Evolutionary conservation across 163 green algal species (phyloP), one percentile per base, ranked within the genome.

Genomic region (Scenedesmus sp.): DNA sequence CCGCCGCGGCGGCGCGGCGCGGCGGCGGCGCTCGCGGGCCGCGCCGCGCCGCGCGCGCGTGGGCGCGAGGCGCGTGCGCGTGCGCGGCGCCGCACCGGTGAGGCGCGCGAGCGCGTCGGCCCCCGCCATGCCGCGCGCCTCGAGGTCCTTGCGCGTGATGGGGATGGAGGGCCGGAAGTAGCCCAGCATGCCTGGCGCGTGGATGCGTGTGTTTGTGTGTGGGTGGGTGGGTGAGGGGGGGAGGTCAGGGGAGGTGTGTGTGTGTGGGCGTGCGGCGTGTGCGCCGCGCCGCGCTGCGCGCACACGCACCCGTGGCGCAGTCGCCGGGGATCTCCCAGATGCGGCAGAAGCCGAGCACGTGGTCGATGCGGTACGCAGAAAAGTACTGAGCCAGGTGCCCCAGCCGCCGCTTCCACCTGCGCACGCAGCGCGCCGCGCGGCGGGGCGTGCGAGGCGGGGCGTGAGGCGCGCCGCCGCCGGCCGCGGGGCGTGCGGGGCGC

Each of bases 281-380:
- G 18, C 50, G 11, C 50, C 24, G 18, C 50, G 20, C 17, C 7
- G 20, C 17, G 64, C 45, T 7, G 29, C 31, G 29, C 28, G 17
- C 17, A 60, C 26, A n/a, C 24, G 18, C 50, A 86, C 89, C 91
- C 31, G 85, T 93, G 36, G 70, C 78, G 75, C 86, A 91, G 67
- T 94, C 84, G 0, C 86, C 91, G 0, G 95, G 95, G n/a, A 97
- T 89, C 89, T 97, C 93, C 93, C 93, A 98, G 64, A 98, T 97
- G 58, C 93, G 81, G 86, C 97, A 98, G 85, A 98, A 98, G 29
- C 93, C 94, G 20, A 98, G 86, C 54, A 98, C 91, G 84, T 98
- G 94, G 82, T 98, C 94, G 50, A 98, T 96, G 28, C 94, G 85
- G 78, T 97, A 97, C 0, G 93, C 94, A 14, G 89, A 88, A 85